Conservation (phyloP, 1,284 basidiomycete genomes). For the Anthracocystis setariae region DNA sequence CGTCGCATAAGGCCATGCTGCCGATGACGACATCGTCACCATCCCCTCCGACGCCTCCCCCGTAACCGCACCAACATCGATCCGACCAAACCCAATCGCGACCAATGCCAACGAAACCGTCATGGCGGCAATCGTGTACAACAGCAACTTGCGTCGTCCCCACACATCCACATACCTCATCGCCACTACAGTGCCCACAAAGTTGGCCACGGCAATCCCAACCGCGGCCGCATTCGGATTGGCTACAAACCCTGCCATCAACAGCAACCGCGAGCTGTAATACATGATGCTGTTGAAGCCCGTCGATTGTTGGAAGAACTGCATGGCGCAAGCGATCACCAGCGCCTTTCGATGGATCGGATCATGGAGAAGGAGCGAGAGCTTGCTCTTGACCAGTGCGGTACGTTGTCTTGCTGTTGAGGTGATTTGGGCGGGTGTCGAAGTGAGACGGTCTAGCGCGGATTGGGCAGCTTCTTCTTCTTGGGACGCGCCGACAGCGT, state of each 20-base stretch:
- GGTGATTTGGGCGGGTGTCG: conserved; percentile 21
- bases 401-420: conserved; percentile 16
- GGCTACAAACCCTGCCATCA: conserved; percentile 55
- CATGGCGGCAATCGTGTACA: conserved; percentile 53
- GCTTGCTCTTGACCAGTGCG: conserved; percentile 31
- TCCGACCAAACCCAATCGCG: conserved; percentile 39
- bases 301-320: conserved; percentile 48
- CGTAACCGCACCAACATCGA: conserved; percentile 26
- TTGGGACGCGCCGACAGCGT: conserved; percentile 3
- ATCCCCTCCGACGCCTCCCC: conserved; percentile 9
- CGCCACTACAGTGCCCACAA: conserved; percentile 51
- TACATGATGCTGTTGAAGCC: conserved; percentile 53
- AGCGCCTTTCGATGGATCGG: conserved; percentile 43
- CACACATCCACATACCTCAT: conserved; percentile 53
- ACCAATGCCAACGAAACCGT: conserved; percentile 42
- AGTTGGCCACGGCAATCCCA: conserved; percentile 57
- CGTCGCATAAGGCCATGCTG: conserved; percentile 47
- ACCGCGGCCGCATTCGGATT: conserved; percentile 60
- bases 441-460: conserved; percentile 9
- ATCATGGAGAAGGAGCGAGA: conserved; percentile 33
- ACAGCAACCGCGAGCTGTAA: conserved; percentile 46
- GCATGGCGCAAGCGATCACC: conserved; percentile 51
- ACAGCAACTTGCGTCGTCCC: conserved; percentile 54
- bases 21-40: conserved; percentile 2
- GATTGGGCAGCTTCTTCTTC: conserved; percentile 13